Evolutionary conservation across 1,284 basidiomycete species (phyloP).

Genomic region (Ustilago cynodontis): DNA sequence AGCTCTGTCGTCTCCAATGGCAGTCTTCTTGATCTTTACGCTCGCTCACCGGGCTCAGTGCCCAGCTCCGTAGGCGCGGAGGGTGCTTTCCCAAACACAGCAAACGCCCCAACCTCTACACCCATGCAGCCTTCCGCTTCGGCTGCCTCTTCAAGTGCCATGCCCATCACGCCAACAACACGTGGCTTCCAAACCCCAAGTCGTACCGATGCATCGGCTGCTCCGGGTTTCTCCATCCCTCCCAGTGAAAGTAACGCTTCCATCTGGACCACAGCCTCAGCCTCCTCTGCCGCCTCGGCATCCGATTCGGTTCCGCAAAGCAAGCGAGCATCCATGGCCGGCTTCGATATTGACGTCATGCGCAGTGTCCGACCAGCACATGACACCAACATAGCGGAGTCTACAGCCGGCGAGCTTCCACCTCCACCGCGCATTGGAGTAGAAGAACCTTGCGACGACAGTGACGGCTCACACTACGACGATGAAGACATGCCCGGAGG

Average conservation of each 20-base stretch:
- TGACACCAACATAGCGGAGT: not conserved
- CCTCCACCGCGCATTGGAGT: conserved; percentile 20
- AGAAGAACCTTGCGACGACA: conserved; percentile 29
- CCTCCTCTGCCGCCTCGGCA: conserved; percentile 25
- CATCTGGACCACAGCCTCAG: conserved; percentile 40
- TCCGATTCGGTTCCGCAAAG: conserved; percentile 20
- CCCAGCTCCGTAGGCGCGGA: conserved; percentile 14
- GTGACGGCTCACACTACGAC: conserved; percentile 52
- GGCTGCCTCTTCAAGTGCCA: conserved; percentile 9
- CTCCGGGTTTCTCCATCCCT: conserved; percentile 18
- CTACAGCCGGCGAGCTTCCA: not conserved
- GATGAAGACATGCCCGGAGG: conserved; percentile 33
- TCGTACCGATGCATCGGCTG: not conserved
- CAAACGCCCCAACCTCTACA: not conserved
- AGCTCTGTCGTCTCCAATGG: conserved; percentile 47
- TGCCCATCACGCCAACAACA: conserved; percentile 12
- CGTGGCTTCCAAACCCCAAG: conserved; percentile 28
- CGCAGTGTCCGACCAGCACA: conserved; percentile 32
- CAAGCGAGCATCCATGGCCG: conserved; percentile 45
- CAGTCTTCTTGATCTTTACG: conserved; percentile 51
- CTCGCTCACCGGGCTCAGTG: conserved; percentile 34
- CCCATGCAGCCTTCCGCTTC: conserved; percentile 7
- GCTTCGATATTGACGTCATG: conserved; percentile 41
- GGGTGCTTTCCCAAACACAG: not conserved
- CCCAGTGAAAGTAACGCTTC: conserved; percentile 46